Evolutionary conservation across 2,329 filamentous ascomycete genomes (phyloP), one percentile per base, ranked within the genome.

Genomic region (Phaeomoniella chlamydospora): DNA sequence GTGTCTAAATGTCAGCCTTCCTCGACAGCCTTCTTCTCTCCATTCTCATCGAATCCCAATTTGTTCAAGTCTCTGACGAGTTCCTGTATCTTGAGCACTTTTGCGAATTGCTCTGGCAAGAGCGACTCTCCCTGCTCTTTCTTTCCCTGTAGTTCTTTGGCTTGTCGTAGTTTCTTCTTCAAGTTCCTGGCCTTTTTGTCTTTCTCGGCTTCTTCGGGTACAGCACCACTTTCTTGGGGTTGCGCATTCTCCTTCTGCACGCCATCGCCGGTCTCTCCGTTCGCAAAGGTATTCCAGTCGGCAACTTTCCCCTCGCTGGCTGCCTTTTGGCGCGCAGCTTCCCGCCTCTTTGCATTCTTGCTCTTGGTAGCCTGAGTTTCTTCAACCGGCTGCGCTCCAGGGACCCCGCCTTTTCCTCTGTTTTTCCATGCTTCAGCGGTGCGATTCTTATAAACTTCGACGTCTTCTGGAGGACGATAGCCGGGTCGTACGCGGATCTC

Each of bases 11-110:
- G 6, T 26, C 22, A 26, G 22, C 22, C 22, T 26, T n/a, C 22
- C 11, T 31, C 9, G 10, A 15, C 19, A 9, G 29, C 11, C 22
- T 36, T 69, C 47, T 67, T 70, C 41, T 87, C 80, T 2, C 79
- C 84, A 6, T 92, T 80, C 1, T 72, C 61, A 54, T 92, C 80
- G 43, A 96, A 85, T 0, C 88, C 88, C 17, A 98, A 66, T 2
- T 73, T 70, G 49, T 92, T 83, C 38, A 98, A 62, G 54, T 96
- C 87, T 10, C 86, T 74, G 39, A 94, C 77, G 35, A 98, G 70
- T 62, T 98, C 90, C 43, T 84, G 85, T 55, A 98, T 94, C 59
- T 90, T 93, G 56, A 94, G 92, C 37, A 98, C 84, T 64, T 98
- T 98, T 48, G 88, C 86, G 44, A 96, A 80, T 62, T 98, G 90